Base-by-base conservation (phyloP, 1,139 yeast species). In the Magnusiomyces suaveolens region DNA sequence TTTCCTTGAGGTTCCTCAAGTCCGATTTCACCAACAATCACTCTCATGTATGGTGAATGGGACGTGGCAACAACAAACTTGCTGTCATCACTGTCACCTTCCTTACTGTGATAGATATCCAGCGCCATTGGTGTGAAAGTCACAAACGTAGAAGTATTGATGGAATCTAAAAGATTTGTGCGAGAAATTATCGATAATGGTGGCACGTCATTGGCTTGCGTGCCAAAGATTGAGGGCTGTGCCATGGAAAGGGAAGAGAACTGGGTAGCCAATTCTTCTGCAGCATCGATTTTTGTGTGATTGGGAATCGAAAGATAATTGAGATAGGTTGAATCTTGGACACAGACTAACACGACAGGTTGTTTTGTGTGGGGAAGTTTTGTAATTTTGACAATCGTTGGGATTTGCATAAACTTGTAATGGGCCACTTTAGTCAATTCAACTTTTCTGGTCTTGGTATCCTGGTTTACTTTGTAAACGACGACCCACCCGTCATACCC, bases 251-350 rank as follows among this genome's bases (percentile, higher is more conserved):
- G 20, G 10, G 43, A 10, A 14, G 43, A 38, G 18, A 14, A 20
- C n/a, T 21, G 49, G 16, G 41, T 20, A 14, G 39, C 20, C 3
- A 20, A 32, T 16, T 29, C 23, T n/a, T 14, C 20, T 2, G 32
- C 25, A 4, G 32, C 41, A 12, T 8, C 36, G 36, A n/a, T n/a
- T n/a, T 29, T 29, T 29, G 36, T 29, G 20, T 33, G 20, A 3
- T n/a, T 20, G 20, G 54, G 52, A 24, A 48, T 43, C 1, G 23
- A 14, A 3, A 49, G 32, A 23, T 41, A 52, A n/a, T 41, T 14
- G 48, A 56, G 23, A 8, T 47, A 18, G 3, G 56, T 56, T n/a
- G 58, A 56, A 36, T 56, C 56, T 32, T 56, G 56, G 14, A 50
- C 50, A 29, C 56, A 44, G 4, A 47, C 56, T 3, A 53, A 29